A percentile compares a stretch with the other conserved stretches of the same genome.
phyloP scores from a whole-genome alignment of 2,329 filamentous ascomycete genomes.

The Polychaeton citri region DNA sequence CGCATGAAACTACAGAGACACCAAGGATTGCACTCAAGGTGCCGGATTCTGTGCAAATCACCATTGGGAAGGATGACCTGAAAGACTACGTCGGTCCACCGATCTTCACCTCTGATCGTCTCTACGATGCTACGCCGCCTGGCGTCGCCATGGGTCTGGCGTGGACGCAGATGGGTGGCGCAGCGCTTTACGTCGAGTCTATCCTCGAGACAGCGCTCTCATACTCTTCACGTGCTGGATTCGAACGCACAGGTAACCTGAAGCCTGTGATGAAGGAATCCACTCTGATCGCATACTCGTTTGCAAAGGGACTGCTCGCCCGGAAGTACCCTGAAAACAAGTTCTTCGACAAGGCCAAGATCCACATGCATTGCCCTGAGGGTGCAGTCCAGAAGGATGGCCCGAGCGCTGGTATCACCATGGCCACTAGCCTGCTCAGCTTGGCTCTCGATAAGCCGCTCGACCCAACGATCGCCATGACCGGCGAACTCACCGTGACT shows the following conservation, averaged over 20 bases:
- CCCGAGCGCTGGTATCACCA: constrained; percentile 73
- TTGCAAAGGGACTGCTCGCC: constrained; percentile 79
- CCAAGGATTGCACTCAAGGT: constrained; percentile 70
- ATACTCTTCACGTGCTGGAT: constrained; percentile 57
- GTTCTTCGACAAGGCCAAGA: constrained; percentile 90
- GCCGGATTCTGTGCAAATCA: constrained; percentile 73
- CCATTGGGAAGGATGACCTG: constrained; percentile 76
- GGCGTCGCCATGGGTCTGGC: constrained; percentile 96
- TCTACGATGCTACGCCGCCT: constrained; percentile 86
- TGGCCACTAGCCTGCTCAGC: constrained; percentile 86
- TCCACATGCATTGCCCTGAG: constrained; percentile 94
- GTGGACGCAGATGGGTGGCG: constrained; percentile 95
- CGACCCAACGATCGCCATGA: constrained; percentile 88
- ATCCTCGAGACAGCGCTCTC: constrained; percentile 77
- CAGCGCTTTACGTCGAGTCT: constrained; percentile 92
- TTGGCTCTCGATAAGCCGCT: constrained; percentile 68
- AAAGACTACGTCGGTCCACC: constrained; percentile 96
- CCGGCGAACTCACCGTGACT: constrained; percentile 89
- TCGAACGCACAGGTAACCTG: constrained; percentile 89
- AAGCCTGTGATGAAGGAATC: constrained; percentile 98
- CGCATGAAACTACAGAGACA: constrained; percentile 46
- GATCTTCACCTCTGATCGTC: constrained; percentile 84
- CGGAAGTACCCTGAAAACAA: constrained; percentile 75
- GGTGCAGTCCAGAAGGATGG: constrained; percentile 91
- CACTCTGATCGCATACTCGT: constrained; percentile 87